Conservation (phyloP, 768 basidiomycete species). For the Neoboletus brunneissimus region DNA sequence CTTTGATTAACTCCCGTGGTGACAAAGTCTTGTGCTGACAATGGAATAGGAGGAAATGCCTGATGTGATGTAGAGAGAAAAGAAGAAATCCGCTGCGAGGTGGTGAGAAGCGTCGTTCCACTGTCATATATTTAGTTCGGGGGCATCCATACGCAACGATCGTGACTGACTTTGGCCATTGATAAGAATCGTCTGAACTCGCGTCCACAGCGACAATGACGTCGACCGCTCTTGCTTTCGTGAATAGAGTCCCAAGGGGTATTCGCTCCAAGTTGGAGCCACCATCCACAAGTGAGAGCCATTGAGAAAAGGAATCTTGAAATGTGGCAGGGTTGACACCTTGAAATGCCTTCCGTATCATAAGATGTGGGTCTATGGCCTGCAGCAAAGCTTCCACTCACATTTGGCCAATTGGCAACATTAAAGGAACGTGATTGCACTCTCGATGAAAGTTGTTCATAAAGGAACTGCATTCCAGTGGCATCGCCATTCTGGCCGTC, state of each 20-base stretch:
- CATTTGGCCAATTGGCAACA: constrained; percentile 69
- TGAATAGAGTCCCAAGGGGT: constrained; percentile 68
- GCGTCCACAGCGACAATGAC: constrained; percentile 75
- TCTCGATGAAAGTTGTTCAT: constrained; percentile 42
- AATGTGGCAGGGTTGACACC: constrained; percentile 49
- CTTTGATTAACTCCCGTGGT: constrained; percentile 59
- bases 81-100: constrained; percentile 42
- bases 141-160: not conserved
- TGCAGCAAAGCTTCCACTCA: constrained; percentile 13
- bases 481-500: constrained; percentile 8
- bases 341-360: constrained; percentile 43
- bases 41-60: constrained; percentile 62
- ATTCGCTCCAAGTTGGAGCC: constrained; percentile 67
- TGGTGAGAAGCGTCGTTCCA: constrained; percentile 51
- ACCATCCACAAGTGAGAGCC: constrained; percentile 70
- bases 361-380: not conserved
- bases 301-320: constrained; percentile 47
- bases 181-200: constrained; percentile 52
- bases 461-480: constrained; percentile 43
- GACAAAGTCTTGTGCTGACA: constrained; percentile 49
- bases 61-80: constrained; percentile 52
- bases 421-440: constrained; percentile 53
- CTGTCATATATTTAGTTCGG: constrained; percentile 28
- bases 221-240: constrained; percentile 66
- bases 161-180: constrained; percentile 63